Conservation (phyloP, 805 yeast genomes). For the Limtongia smithiae region DNA sequence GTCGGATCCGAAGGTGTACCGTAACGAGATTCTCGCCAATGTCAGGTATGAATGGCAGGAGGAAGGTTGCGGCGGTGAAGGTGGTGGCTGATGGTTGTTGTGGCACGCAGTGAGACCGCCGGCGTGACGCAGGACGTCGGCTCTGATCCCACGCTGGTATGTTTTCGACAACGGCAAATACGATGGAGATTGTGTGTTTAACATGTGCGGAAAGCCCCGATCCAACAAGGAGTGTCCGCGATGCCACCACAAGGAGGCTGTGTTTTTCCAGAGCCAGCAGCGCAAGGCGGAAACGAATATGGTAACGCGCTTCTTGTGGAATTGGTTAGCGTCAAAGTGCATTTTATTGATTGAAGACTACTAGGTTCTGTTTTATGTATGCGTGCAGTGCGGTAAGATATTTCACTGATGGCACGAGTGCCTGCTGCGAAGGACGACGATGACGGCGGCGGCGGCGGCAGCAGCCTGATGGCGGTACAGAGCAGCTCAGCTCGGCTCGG, state of each 20-base stretch:
- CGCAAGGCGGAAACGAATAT: slow-evolving; percentile 91
- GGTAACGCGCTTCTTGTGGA: no score
- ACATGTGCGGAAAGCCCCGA: slow-evolving; percentile 53
- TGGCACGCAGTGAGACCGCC: slow-evolving; percentile 65
- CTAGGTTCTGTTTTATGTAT: slow-evolving; percentile 71
- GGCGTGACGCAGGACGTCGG: slow-evolving; percentile 97
- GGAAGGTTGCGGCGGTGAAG: background rate
- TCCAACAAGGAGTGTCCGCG: slow-evolving; percentile 90
- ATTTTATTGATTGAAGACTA: no score
- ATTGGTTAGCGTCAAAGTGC: no score
- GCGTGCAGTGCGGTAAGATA: slow-evolving; percentile 79
- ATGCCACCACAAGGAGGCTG: slow-evolving; percentile 85
- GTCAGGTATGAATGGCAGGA: slow-evolving; percentile 48
- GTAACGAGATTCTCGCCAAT: slow-evolving; percentile 88
- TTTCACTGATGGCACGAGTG: slow-evolving; percentile 42
- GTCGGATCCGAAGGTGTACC: slow-evolving; percentile 77
- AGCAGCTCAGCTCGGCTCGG: no score
- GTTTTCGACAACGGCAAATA: background rate
- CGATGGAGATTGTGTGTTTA: background rate
- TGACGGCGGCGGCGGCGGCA: no score
- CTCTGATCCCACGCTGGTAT: slow-evolving; percentile 80
- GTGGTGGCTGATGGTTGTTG: background rate
- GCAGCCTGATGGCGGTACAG: no score
- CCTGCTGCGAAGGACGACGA: no score
- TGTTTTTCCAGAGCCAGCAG: slow-evolving; percentile 95